Conservation (phyloP, 768 basidiomycete genomes). For the Pisolithus sp. region DNA sequence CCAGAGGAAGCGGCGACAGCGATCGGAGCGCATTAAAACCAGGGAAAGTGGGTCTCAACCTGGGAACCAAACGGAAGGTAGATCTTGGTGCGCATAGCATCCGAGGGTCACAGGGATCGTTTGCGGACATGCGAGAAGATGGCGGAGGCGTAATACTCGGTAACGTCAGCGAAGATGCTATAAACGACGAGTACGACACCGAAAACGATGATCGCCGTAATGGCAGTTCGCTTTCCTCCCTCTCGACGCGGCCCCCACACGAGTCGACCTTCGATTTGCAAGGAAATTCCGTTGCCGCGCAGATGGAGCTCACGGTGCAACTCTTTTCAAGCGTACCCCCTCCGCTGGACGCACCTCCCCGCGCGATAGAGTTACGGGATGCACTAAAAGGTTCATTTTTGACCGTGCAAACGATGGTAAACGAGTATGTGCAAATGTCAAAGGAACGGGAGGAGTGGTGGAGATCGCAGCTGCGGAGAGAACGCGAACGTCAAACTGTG, state of each 20-base stretch:
- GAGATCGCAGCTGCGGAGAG: constrained; percentile 54
- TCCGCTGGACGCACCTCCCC: constrained; percentile 23
- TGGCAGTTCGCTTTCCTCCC: constrained; percentile 41
- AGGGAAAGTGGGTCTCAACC: constrained; percentile 27
- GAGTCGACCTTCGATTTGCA: constrained; percentile 55
- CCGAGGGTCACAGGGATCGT: constrained; percentile 19
- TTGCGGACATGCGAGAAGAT: constrained; percentile 18
- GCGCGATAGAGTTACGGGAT: constrained; percentile 31
- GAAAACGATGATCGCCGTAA: constrained; percentile 30
- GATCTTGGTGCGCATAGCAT: constrained; percentile 20
- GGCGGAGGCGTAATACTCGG: constrained; percentile 3
- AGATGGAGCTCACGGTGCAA: constrained; percentile 70
- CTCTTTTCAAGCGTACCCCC: constrained; percentile 47
- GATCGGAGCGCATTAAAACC: constrained; percentile 35
- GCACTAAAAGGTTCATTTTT: constrained; percentile 57
- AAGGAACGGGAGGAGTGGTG: constrained; percentile 81
- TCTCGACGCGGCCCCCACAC: constrained; percentile 50
- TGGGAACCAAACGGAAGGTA: constrained; percentile 14
- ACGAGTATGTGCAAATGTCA: constrained; percentile 63
- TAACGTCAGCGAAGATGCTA: constrained; percentile 12
- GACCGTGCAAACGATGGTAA: constrained; percentile 52
- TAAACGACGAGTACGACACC: constrained; percentile 20
- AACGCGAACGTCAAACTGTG: constrained; percentile 54
- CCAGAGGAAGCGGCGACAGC: constrained; percentile 42
- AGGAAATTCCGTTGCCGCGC: constrained; percentile 63